Base-by-base conservation (phyloP, 768 basidiomycete species). In the Boletus subparvulus region DNA sequence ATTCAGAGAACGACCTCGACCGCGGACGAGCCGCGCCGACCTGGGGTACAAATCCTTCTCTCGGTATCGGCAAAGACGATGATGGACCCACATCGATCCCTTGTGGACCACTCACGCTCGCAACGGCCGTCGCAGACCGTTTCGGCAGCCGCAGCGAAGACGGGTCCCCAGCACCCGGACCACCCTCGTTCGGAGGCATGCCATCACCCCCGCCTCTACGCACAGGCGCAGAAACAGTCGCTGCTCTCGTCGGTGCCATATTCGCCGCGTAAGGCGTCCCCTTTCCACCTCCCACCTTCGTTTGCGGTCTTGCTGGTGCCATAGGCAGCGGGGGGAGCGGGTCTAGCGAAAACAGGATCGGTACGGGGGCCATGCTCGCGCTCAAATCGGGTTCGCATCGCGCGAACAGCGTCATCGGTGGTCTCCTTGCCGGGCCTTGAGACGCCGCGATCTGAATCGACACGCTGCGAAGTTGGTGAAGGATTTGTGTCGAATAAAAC, bases 1-100 rank as follows among this genome's bases (percentile, higher is more conserved):
- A 86, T 3, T 83, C 86, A 10, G 89, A 91, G 65, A 92, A 92
- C 21, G 88, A 90, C 48, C 89, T 70, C 6, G 90, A 91, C 6
- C 81, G 72, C 14, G 80, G 82, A 7, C 90, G 73, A 10, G 74
- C 62, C 3, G 76, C 76, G 8, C 77, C 75, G 10, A 74, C 75
- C 53, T 79, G 78, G 0, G 90, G 88, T 54, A 83, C 77, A 64
- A 91, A 90, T 46, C 87, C 85, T 0, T 86, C 76, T 14, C 87
- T 70, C 0, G 81, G 85, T 28, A 88, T 65, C 19, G 71, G 70
- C 33, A 53, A 16, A 56, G 36, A 52, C 44, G 47, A 35, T 14
- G 44, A 41, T 33, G 58, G 45, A 16, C 37, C 33, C 42, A 19
- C 41, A 40, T 44, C 47, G 2, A 21, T n/a, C 3, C 50, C 60